These are phyloP conservation scores for Penicillium hordei DNA, from an alignment of 2,329 filamentous ascomycete species.

Conservation along the genomic window DNA sequence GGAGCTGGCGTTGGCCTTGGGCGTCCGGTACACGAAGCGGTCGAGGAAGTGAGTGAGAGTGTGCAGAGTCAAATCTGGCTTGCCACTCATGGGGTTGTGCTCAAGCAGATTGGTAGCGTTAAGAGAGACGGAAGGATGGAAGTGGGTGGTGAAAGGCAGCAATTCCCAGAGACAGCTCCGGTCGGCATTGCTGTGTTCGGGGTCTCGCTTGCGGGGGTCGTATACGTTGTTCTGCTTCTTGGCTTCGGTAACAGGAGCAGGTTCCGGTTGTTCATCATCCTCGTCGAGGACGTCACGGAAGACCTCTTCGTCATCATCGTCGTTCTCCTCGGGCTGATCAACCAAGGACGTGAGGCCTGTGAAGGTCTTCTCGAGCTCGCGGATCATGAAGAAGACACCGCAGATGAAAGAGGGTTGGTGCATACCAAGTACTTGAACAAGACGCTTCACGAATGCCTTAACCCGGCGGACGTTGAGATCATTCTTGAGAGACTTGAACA, in stretches of 20 bases:
- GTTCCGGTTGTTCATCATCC: conserved; percentile 42
- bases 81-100: conserved; percentile 71
- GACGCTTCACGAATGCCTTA: conserved; percentile 92
- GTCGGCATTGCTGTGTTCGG: conserved; percentile 90
- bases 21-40: conserved; percentile 96
- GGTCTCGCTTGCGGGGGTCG: conserved; percentile 86
- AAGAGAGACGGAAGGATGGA: conserved; percentile 87
- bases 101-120: conserved; percentile 72
- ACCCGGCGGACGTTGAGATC: conserved; percentile 89
- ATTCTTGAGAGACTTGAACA: conserved; percentile 83
- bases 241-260: conserved; percentile 23
- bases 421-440: conserved; percentile 81
- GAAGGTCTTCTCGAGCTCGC: conserved; percentile 76
- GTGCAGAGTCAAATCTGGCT: conserved; percentile 86
- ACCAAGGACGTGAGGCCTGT: conserved; percentile 76
- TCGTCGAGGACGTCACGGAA: conserved; percentile 66
- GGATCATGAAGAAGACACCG: conserved; percentile 85
- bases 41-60: conserved; percentile 94
- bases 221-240: conserved; percentile 54
- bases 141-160: conserved; percentile 73
- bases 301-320: conserved; percentile 67
- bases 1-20: conserved; percentile 64
- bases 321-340: conserved; percentile 74
- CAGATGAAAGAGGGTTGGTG: conserved; percentile 93
- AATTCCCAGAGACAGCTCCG: conserved; percentile 91